Evolutionary conservation across 2,329 filamentous ascomycete species (phyloP).

Genomic region (Chaetomium sp.): DNA sequence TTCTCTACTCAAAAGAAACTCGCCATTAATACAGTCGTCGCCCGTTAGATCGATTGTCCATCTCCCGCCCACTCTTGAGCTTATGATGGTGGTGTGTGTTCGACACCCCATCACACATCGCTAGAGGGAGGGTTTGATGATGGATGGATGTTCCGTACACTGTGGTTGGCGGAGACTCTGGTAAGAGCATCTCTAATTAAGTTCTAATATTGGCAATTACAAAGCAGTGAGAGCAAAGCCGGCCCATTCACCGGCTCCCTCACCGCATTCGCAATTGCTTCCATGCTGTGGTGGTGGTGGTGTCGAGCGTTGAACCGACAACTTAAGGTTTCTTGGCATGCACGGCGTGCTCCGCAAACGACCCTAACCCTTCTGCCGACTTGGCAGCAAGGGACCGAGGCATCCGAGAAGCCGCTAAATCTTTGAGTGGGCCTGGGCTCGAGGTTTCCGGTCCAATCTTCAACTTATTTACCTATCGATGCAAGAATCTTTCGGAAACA

Average conservation of each 20-base stretch:
- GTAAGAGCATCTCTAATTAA: no score
- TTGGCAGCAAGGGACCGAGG: slow-evolving; percentile 1
- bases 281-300: not conserved
- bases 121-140: not conserved
- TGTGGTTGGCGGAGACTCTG: not conserved
- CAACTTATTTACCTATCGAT: not conserved
- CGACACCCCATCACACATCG: not conserved
- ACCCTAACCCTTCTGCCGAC: not conserved
- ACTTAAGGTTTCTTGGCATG: slow-evolving; percentile 1
- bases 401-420: not conserved
- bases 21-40: not conserved
- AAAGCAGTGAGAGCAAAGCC: not conserved
- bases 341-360: not conserved
- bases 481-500: slow-evolving; percentile 12
- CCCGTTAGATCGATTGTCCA: no score
- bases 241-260: not conserved
- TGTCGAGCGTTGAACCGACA: not conserved
- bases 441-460: slow-evolving; percentile 21
- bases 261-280: not conserved
- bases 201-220: no score
- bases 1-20: not conserved
- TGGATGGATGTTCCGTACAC: not conserved
- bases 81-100: not conserved
- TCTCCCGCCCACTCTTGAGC: not conserved
- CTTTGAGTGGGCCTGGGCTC: not conserved